Percentiles rank a stretch among this genome's conserved stretches.
phyloP scores from a whole-genome alignment of 257 asterid species.

The Capsicum baccatum region DNA sequence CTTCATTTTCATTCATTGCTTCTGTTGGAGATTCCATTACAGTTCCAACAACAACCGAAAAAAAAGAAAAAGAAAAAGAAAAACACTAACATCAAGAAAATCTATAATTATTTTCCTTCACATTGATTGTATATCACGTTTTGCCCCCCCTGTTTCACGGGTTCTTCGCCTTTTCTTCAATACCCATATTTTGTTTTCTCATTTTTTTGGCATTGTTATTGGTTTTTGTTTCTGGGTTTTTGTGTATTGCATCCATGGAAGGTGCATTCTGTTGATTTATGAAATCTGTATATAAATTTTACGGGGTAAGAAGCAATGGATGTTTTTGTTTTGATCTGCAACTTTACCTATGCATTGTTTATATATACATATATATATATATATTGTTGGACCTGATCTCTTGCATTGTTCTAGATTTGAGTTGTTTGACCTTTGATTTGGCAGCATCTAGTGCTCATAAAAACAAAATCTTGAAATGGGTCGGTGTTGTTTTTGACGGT shows the following conservation, averaged over 20 bases:
- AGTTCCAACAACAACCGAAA: not conserved
- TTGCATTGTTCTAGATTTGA: slow-evolving; percentile 12
- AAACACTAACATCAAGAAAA: slow-evolving; percentile 1
- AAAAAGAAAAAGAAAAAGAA: not conserved
- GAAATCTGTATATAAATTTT: not conserved
- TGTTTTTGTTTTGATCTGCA: not conserved
- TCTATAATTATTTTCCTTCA: not conserved
- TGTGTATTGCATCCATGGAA: not conserved
- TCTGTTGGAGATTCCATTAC: slow-evolving; percentile 29
- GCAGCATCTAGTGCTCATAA: not conserved
- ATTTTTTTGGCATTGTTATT: not conserved
- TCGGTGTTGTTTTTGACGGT: not conserved
- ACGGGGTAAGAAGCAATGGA: slow-evolving; percentile 22
- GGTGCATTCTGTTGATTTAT: slow-evolving; percentile 22
- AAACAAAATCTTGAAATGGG: not conserved
- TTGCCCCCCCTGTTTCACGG: not conserved
- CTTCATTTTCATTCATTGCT: slow-evolving; percentile 3
- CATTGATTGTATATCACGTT: slow-evolving; percentile 22
- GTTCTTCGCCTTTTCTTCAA: slow-evolving; percentile 24
- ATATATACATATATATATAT: too few relatives aligned
- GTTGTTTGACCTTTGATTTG: slow-evolving; percentile 28
- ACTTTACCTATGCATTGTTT: not conserved
- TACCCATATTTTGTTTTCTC: not conserved
- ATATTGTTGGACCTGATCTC: slow-evolving; percentile 6
- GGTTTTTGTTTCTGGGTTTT: slow-evolving; percentile 2